Evolutionary conservation across 768 basidiomycete species (phyloP).

Genomic region (Psilocybe tampanensis): DNA sequence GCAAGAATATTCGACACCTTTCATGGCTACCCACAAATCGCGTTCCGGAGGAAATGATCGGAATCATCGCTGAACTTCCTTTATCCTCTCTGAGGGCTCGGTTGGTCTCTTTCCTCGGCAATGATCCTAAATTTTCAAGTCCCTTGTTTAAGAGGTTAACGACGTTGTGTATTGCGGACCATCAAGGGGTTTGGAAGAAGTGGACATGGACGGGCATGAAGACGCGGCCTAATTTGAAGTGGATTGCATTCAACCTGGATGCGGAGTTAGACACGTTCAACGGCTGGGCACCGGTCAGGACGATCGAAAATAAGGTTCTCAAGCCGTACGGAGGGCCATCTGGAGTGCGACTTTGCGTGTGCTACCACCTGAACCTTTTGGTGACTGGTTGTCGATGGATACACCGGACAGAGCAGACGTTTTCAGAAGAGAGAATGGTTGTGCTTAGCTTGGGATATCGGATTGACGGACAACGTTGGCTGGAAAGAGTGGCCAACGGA

Average conservation of each 20-base stretch:
- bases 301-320: conserved; percentile 6
- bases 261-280: background rate
- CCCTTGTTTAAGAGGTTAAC: conserved; percentile 3
- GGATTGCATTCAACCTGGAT: conserved; percentile 12
- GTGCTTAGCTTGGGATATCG: conserved; percentile 9
- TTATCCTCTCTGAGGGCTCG: conserved; percentile 10
- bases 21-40: conserved; percentile 12
- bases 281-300: conserved; percentile 1
- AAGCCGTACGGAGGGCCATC: background rate
- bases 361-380: conserved; percentile 4
- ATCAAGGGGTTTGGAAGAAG: conserved; percentile 7
- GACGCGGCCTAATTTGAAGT: conserved; percentile 5
- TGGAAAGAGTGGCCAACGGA: background rate
- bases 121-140: conserved; percentile 11
- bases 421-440: conserved; percentile 11
- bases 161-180: conserved; percentile 10
- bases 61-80: conserved; percentile 2
- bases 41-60: conserved; percentile 2
- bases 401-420: conserved; percentile 12
- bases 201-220: conserved; percentile 11
- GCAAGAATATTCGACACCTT: conserved; percentile 11
- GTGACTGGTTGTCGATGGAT: conserved; percentile 12
- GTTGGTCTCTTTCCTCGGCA: conserved; percentile 1
- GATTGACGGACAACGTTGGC: conserved; percentile 8
- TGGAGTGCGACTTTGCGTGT: conserved; percentile 8